phyloP scores from a whole-genome alignment of 2,329 filamentous ascomycete species.

The Phaeosphaeria sp. region DNA sequence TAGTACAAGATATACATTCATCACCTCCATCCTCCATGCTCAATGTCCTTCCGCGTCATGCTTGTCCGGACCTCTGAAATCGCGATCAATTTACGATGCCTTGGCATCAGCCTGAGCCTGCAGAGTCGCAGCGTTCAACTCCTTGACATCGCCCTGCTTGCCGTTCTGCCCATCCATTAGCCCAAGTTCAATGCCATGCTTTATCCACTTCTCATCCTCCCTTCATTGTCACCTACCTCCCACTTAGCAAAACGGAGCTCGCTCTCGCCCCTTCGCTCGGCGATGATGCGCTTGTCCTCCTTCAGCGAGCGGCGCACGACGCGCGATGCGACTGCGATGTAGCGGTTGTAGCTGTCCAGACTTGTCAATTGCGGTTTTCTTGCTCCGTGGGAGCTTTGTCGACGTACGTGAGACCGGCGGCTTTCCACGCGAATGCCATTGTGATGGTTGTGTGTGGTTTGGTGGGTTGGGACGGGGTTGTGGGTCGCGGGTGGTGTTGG shows the following conservation, averaged over 20 bases:
- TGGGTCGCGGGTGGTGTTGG: slow-evolving; percentile 30
- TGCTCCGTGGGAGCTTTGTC: slow-evolving; percentile 15
- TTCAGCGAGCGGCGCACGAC: slow-evolving; percentile 96
- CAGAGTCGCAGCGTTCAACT: slow-evolving; percentile 65
- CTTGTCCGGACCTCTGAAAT: slow-evolving; percentile 8
- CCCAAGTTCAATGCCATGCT: slow-evolving; percentile 30
- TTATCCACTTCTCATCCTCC: slow-evolving; percentile 11
- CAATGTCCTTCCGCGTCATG: slow-evolving; percentile 9
- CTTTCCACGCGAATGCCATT: slow-evolving; percentile 99
- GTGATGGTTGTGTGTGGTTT: slow-evolving; percentile 57
- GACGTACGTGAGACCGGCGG: slow-evolving; percentile 92
- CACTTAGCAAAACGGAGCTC: slow-evolving; percentile 93
- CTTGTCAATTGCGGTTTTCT: slow-evolving; percentile 34
- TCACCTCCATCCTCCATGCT: slow-evolving; percentile 15
- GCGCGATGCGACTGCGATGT: slow-evolving; percentile 93
- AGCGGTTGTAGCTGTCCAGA: slow-evolving; percentile 92
- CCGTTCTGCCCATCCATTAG: slow-evolving; percentile 71
- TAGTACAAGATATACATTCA: slow-evolving; percentile 49
- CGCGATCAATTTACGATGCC: slow-evolving; percentile 44
- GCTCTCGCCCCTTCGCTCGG: slow-evolving; percentile 88
- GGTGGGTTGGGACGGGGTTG: slow-evolving; percentile 29
- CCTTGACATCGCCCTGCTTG: slow-evolving; percentile 89
- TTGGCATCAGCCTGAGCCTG: slow-evolving; percentile 54
- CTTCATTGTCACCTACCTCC: slow-evolving; percentile 72
- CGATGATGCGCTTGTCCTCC: slow-evolving; percentile 85